phyloP scores from a whole-genome alignment of 352 stramenopile genomes.

The Globisporangium irregulare region DNA sequence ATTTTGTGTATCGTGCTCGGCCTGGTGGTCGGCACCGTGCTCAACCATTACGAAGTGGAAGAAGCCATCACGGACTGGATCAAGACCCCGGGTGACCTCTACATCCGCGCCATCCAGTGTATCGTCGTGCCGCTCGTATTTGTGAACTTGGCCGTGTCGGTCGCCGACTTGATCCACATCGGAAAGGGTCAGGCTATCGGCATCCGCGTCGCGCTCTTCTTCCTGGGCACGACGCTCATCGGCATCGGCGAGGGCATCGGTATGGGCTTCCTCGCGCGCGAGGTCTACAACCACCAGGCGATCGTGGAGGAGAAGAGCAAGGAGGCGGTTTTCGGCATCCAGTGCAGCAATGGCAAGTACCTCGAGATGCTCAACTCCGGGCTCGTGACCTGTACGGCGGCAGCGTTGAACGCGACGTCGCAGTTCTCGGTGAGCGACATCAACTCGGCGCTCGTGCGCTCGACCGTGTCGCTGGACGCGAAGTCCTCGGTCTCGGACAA shows the following conservation, averaged over 20 bases:
- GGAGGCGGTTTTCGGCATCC: constrained; percentile 63
- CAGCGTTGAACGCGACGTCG: constrained; percentile 29
- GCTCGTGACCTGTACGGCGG: constrained; percentile 56
- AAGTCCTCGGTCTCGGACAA: constrained; percentile 55
- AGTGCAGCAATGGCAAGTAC: constrained; percentile 72
- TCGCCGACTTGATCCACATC: constrained; percentile 62
- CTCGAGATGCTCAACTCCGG: constrained; percentile 46
- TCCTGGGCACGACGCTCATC: constrained; percentile 44
- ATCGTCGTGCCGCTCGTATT: constrained; percentile 80
- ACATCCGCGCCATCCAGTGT: constrained; percentile 72
- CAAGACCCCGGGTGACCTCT: constrained; percentile 68
- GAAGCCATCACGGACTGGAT: constrained; percentile 52
- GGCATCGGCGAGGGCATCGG: constrained; percentile 53
- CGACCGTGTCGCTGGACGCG: constrained; percentile 36
- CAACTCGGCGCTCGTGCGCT: constrained; percentile 48
- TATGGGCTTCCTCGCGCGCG: constrained; percentile 50
- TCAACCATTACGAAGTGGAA: constrained; percentile 54
- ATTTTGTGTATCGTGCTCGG: constrained; percentile 46
- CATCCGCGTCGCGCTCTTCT: constrained; percentile 38
- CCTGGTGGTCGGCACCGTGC: constrained; percentile 34
- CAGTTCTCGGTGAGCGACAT: constrained; percentile 62
- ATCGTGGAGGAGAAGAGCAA: constrained; percentile 25
- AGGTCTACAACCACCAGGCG: constrained; percentile 33
- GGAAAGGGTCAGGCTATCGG: constrained; percentile 42
- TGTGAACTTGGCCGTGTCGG: constrained; percentile 67